Percentiles rank a stretch among this genome's conserved stretches.
Conservation (phyloP, 352 stramenopile species). For the Pythium coloratum region DNA sequence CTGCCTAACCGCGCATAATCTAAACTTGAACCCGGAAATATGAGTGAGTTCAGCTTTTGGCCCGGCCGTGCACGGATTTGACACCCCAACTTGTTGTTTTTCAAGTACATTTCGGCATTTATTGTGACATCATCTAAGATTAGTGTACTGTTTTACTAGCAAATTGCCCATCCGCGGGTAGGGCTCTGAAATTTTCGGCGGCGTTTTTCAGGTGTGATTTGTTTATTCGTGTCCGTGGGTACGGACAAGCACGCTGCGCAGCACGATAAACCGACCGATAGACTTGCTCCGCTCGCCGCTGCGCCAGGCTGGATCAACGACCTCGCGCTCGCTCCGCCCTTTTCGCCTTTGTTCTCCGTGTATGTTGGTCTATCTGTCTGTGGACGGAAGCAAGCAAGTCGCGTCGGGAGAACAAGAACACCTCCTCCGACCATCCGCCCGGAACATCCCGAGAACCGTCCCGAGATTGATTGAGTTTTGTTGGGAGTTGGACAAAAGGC, state of each 20-base stretch:
- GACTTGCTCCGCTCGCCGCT: background rate
- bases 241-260: background rate
- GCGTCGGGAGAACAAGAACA: background rate
- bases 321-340: background rate
- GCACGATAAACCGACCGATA: background rate
- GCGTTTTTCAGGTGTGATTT: slow-evolving; percentile 23
- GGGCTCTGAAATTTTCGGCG: slow-evolving; percentile 73
- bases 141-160: slow-evolving; percentile 15
- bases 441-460: background rate
- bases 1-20: slow-evolving; percentile 1
- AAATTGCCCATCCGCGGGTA: slow-evolving; percentile 34
- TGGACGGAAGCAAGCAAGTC: background rate
- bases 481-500: background rate
- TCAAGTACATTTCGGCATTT: slow-evolving; percentile 5
- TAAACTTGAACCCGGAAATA: slow-evolving; percentile 19
- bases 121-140: background rate
- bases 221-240: slow-evolving; percentile 8
- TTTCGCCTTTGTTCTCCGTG: slow-evolving; percentile 15
- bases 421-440: background rate
- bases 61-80: slow-evolving; percentile 27
- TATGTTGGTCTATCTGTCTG: background rate
- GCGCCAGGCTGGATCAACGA: background rate
- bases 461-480: slow-evolving; percentile 5
- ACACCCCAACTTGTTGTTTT: slow-evolving; percentile 23
- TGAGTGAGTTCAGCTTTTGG: slow-evolving; percentile 27